These are phyloP conservation scores for Dactylonectria macrodidyma DNA, from an alignment of 2,329 filamentous ascomycete species.

Conservation along the genomic window DNA sequence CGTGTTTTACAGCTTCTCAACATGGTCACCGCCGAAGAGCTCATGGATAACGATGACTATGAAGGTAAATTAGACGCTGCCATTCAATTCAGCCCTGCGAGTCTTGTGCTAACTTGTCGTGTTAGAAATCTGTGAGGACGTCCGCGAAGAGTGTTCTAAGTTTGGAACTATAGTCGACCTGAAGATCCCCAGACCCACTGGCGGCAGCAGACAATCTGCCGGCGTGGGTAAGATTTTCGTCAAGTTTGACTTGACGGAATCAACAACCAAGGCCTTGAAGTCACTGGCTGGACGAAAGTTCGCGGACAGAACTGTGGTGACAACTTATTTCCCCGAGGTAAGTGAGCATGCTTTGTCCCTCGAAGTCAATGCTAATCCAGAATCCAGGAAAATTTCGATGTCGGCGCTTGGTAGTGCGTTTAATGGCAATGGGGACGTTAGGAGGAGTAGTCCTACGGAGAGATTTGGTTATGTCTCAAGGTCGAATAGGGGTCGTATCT, in stretches of 20 bases:
- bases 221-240: constrained; percentile 98
- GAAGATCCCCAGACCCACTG: constrained; percentile 91
- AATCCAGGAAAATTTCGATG: constrained; percentile 90
- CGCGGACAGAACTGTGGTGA: constrained; percentile 94
- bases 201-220: constrained; percentile 85
- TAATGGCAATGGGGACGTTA: constrained; percentile 27
- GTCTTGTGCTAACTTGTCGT: constrained; percentile 51
- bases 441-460: constrained; percentile 3
- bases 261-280: constrained; percentile 86
- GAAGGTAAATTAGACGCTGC: constrained; percentile 74
- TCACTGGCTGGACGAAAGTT: constrained; percentile 97
- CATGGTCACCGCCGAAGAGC: constrained; percentile 97
- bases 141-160: constrained; percentile 93
- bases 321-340: constrained; percentile 96
- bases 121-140: constrained; percentile 95
- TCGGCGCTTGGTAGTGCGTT: constrained; percentile 81
- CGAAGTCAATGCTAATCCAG: constrained; percentile 50
- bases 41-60: constrained; percentile 95
- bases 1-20: constrained; percentile 94
- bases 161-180: constrained; percentile 89
- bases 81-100: neutral
- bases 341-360: constrained; percentile 39
- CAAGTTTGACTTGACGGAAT: constrained; percentile 86
- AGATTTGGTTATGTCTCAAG: constrained; percentile 39
- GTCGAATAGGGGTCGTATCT: constrained; percentile 37